Conservation (phyloP, 805 yeast genomes). For the Candida methanosorbosa region DNA sequence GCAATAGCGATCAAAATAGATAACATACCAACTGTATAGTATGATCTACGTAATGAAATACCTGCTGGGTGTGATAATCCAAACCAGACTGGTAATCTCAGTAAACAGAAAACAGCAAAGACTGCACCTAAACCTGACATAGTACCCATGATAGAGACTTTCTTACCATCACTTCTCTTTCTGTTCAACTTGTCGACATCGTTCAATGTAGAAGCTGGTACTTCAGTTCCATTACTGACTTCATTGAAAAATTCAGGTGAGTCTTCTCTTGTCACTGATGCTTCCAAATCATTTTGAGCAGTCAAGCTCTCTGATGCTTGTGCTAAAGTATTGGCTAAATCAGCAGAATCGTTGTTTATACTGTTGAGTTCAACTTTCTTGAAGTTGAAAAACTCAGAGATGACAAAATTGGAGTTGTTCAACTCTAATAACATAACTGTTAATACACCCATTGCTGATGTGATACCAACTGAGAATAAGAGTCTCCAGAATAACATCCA, state of each 20-base stretch:
- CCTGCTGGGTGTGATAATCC: constrained; percentile 31
- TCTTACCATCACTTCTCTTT: constrained; percentile 38
- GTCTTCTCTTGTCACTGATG: background rate
- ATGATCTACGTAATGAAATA: constrained; percentile 38
- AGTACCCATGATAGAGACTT: constrained; percentile 54
- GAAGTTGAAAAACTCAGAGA: constrained; percentile 16
- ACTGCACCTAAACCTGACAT: constrained; percentile 62
- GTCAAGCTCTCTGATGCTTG: constrained; percentile 12
- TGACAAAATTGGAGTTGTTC: constrained; percentile 32
- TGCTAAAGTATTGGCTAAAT: constrained; percentile 5
- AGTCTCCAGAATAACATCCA: constrained; percentile 41
- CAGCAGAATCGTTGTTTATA: background rate
- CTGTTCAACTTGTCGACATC: constrained; percentile 13
- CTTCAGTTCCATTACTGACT: constrained; percentile 1
- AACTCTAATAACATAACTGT: constrained; percentile 43
- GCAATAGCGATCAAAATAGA: constrained; percentile 31
- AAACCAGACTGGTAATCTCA: constrained; percentile 49
- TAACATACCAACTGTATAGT: constrained; percentile 35
- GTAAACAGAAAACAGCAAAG: constrained; percentile 43
- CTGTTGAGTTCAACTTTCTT: constrained; percentile 2
- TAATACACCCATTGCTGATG: constrained; percentile 34
- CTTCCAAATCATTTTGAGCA: constrained; percentile 4
- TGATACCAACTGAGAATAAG: constrained; percentile 55
- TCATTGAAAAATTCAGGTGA: background rate
- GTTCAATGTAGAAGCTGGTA: constrained; percentile 5